Evolutionary conservation across 257 asterid genomes (phyloP), one percentile per base, ranked within the genome.

Genomic region (Cruciata laevipes): DNA sequence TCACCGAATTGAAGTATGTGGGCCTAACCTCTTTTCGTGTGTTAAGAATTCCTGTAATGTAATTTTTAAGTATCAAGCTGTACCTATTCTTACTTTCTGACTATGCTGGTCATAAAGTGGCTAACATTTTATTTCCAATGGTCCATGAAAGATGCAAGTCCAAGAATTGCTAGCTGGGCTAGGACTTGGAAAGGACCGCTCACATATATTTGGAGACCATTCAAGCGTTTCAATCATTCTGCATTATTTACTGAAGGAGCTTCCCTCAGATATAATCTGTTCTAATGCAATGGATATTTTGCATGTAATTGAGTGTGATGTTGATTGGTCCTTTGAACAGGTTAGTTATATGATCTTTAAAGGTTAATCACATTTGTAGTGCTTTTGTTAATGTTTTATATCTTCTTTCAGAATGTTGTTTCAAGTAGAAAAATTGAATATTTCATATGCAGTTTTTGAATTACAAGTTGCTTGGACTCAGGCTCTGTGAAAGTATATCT

Each of bases 381-480:
- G 70, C 72, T 75, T 71, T 53, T 16, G 56, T 74, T 71, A 69
- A 65, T 56, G 61, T 66, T 69, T 55, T 53, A 70, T 70, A 63
- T 65, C 71, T 27, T 66, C 31, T 59, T 53, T 42, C 23, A 33
- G 37, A 38, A n/a, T 61, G 40, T 21, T 73, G 47, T 67, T 77
- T 68, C 71, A 55, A 70, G 70, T 71, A 52, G 58, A 71, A 70
- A 74, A 76, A 75, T 77, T 81, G 73, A 69, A 77, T 72, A 67
- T 75, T 79, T 66, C 58, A 78, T 74, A 68, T 88, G 89, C 94
- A 91, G 98, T 74, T 73, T 79, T 82, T 88, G 83, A 91, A 88
- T 89, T 84, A 82, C 89, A 89, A 86, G 80, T 84, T 87, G 69
- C 89, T 88, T 71, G 98, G 96, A 76, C 81, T 82, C 72, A 88